phyloP scores from a whole-genome alignment of 495 filamentous ascomycete species.

The Jackrogersella minutella region DNA sequence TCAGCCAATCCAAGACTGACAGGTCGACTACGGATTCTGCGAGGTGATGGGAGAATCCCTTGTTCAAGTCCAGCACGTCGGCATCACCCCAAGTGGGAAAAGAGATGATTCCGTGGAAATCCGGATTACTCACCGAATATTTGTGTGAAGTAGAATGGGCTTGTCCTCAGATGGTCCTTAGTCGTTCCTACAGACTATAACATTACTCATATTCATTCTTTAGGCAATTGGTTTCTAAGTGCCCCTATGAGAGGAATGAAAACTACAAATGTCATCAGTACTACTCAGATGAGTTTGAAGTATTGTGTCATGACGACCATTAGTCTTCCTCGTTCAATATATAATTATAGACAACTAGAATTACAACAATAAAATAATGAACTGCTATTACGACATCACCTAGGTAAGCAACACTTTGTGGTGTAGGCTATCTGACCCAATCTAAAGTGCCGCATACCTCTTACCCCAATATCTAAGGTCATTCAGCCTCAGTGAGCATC shows the following conservation, averaged over 20 bases:
- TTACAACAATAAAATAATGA: background rate
- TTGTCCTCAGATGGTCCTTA: background rate
- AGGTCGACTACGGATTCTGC: constrained; percentile 6
- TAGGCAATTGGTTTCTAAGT: background rate
- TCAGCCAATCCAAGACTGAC: constrained; percentile 20
- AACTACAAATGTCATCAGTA: background rate
- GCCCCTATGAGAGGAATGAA: background rate
- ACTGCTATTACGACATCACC: constrained; percentile 6
- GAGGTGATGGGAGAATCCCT: constrained; percentile 10
- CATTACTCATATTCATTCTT: no score
- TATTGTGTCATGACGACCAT: no score
- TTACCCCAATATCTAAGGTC: background rate
- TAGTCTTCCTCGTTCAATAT: background rate
- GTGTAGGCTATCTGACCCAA: background rate
- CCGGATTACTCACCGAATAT: constrained; percentile 1
- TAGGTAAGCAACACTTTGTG: background rate
- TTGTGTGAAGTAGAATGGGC: background rate
- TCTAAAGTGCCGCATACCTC: background rate
- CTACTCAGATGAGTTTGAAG: background rate
- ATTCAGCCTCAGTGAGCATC: no score
- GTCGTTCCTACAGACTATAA: no score
- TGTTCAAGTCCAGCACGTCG: background rate
- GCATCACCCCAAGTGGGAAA: constrained; percentile 3
- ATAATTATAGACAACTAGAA: background rate
- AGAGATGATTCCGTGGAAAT: background rate